These are phyloP conservation scores for Clitopilus passeckerianus DNA, from an alignment of 768 basidiomycete species.

Conservation along the genomic window DNA sequence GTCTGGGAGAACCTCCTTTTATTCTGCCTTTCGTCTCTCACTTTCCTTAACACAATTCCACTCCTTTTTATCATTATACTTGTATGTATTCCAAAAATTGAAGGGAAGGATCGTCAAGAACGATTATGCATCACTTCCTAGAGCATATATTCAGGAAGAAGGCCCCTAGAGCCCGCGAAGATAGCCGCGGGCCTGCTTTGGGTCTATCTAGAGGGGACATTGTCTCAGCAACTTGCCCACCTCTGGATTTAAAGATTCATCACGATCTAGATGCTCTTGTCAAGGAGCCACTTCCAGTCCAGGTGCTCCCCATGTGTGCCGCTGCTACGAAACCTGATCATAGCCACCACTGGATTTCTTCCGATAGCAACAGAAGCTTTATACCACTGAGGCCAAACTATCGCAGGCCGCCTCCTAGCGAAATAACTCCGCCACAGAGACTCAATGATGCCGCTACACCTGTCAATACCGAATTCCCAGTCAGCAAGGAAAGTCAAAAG, in stretches of 20 bases:
- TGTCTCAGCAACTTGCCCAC: not conserved
- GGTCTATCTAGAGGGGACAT: too few species aligned
- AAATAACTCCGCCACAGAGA: not conserved
- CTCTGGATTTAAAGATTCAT: slow-evolving; percentile 28
- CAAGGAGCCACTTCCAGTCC: slow-evolving; percentile 12
- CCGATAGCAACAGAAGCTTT: not conserved
- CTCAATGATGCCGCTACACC: not conserved
- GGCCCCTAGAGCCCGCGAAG: not conserved
- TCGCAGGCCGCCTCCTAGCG: not conserved
- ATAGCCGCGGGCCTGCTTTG: not conserved
- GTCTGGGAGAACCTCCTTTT: not conserved
- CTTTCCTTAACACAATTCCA: not conserved
- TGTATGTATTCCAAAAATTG: not conserved
- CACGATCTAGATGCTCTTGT: slow-evolving; percentile 29
- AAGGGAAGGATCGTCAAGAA: not conserved
- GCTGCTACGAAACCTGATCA: not conserved
- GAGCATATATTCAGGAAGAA: not conserved
- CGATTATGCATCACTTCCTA: not conserved
- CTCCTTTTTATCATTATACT: not conserved
- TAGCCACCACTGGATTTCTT: not conserved
- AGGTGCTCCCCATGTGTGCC: not conserved
- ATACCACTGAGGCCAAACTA: not conserved
- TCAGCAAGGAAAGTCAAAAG: not conserved
- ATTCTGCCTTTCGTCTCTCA: not conserved
- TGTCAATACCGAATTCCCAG: not conserved